These are phyloP conservation scores for Skeletonema marinoi DNA, from an alignment of 108 stramenopile species.

Conservation along the genomic window DNA sequence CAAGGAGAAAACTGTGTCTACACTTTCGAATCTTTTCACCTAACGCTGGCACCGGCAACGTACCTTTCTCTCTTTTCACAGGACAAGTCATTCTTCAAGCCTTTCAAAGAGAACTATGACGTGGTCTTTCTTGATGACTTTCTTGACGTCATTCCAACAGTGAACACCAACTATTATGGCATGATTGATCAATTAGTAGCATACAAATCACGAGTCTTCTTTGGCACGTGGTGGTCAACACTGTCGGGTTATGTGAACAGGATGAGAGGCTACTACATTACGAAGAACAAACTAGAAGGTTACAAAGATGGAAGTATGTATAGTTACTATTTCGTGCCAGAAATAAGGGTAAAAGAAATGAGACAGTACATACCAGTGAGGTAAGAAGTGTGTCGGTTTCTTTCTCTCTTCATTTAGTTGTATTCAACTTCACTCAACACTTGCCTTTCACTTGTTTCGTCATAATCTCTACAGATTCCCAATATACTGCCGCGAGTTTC, in stretches of 20 bases:
- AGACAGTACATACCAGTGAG: constrained; percentile 43
- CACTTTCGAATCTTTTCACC: too few species aligned
- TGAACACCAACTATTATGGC: constrained; percentile 77
- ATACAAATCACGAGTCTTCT: constrained; percentile 47
- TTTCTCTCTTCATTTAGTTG: background rate
- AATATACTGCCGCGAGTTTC: constrained; percentile 73
- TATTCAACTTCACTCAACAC: background rate
- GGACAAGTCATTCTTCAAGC: constrained; percentile 67
- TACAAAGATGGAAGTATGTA: constrained; percentile 58
- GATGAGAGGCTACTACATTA: constrained; percentile 59
- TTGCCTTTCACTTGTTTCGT: background rate
- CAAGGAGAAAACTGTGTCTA: too few species aligned
- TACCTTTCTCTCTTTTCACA: background rate
- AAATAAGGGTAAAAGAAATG: constrained; percentile 44
- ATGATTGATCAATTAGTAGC: constrained; percentile 68
- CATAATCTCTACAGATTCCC: constrained; percentile 24
- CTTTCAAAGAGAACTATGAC: constrained; percentile 48
- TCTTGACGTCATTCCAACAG: constrained; percentile 56
- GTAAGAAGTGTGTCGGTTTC: background rate
- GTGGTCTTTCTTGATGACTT: constrained; percentile 57
- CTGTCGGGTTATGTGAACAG: constrained; percentile 60
- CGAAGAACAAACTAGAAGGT: constrained; percentile 52
- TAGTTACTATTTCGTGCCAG: constrained; percentile 54
- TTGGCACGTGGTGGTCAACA: constrained; percentile 59
- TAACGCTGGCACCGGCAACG: too few species aligned